Base-by-base conservation (phyloP, 2,329 filamentous ascomycete genomes). In the Remersonia thermophila region DNA sequence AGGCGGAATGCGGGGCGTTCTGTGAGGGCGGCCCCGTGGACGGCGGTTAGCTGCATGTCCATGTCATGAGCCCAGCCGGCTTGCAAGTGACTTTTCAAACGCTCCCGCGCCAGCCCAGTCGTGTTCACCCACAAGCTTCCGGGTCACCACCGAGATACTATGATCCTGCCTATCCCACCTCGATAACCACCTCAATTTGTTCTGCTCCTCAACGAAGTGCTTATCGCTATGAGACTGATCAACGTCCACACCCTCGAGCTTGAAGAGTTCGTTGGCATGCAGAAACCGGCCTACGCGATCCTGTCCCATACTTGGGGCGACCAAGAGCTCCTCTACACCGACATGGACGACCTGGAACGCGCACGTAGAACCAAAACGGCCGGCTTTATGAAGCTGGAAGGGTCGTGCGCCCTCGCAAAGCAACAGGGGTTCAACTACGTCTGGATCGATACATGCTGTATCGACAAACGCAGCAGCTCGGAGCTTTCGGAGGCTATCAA, bases 401-500 rank as follows among this genome's bases (percentile, higher is more conserved):
- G 34, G 1, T 15, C 34, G 5, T 31, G 31, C 11, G 13, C 3
- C 5, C 32, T 37, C 1, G 38, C 38, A 2, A 18, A 8, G 7
- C 14, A 4, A 1, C 27, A 37, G 7, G 17, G 18, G 0, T 32
- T 25, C 35, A 8, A 17, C 7, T 41, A 37, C 27, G 18, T 30
- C 5, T 41, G 35, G 39, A 18, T 37, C 12, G 39, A 41, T 18
- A 38, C 39, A 1, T 38, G 35, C 15, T 41, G 39, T 29, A 38
- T 41, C 35, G 39, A 41, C 30, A 41, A 41, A 18, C 18, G 25
- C 3, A 32, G 28, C 32, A 37, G 35, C 30, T 29, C 35, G 13
- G 35, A 41, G 20, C 35, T 41, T 4, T 33, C 38, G 3, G 38
- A 37, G 15, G 32, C 34, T 23, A 40, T 40, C 20, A 40, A 40